Base-by-base conservation (phyloP, 768 basidiomycete species). In the Chalciporus piperatus region DNA sequence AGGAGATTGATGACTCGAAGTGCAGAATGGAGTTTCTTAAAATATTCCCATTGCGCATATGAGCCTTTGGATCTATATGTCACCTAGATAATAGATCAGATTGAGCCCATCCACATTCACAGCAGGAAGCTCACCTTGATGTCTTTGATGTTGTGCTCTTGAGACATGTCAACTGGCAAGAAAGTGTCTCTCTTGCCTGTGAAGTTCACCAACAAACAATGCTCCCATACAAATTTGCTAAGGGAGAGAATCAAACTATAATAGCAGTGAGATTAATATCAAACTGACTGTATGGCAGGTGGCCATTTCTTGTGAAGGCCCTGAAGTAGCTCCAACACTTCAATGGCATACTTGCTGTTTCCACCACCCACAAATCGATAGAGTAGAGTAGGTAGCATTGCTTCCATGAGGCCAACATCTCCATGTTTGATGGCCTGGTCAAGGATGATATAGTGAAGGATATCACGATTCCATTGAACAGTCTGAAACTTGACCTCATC, bases 61-160 rank as follows among this genome's bases (percentile, higher is more conserved):
- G 71, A 69, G 0, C 71, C 72, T 47, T 64, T 54, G 1, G 68
- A 71, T 4, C 60, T 64, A 57, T 70, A 68, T 5, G 64, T 71
- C 6, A 60, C 43, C 63, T 58, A 30, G 30, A 12, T 30, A 30
- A 30, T 30, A 30, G 12, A 30, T 30, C 12, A 10, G 30, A 30
- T 9, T 30, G 30, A 30, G 10, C 30, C 30, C 12, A 30, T 10
- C 12, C 30, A 30, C 30, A 30, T 30, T 30, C 9, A 30, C 3
- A 10, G 12, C 12, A 30, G 9, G 10, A 12, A 10, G 30, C 30
- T 30, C 12, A 30, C 30, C 30, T 72, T 72, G 9, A 71, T 67
- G 47, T 71, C 68, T 50, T 61, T 64, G 37, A 74, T 68, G 48
- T 71, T 73, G 20, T 66, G 60, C 41, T 74, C 72, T 47, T 72